Conservation (phyloP, 306 rosid genomes). For the Glycyrrhiza uralensis region DNA sequence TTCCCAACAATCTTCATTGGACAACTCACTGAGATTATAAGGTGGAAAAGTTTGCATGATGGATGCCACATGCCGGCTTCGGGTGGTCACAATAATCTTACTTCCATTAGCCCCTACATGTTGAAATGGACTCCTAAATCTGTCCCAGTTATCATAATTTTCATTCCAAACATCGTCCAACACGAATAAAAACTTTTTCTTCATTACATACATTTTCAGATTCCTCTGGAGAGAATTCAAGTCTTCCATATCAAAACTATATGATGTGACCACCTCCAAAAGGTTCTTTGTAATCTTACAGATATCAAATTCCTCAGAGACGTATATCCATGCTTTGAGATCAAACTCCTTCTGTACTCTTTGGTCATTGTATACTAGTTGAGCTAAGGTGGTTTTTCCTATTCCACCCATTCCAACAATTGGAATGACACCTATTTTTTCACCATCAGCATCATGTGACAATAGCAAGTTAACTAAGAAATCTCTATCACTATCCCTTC, state of each 20-base stretch:
- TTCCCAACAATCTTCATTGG: conserved; percentile 31
- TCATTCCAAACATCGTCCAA: conserved; percentile 61
- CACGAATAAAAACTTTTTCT: conserved; percentile 38
- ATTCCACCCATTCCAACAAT: conserved; percentile 52
- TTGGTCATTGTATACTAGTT: conserved; percentile 42
- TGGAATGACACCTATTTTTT: conserved; percentile 28
- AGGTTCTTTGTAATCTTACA: conserved; percentile 32
- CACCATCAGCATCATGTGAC: background rate
- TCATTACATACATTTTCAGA: conserved; percentile 1
- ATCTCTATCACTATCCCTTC: conserved; percentile 41
- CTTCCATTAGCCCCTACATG: conserved; percentile 36
- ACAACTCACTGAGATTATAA: conserved; percentile 28
- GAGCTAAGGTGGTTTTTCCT: conserved; percentile 46
- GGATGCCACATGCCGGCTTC: conserved; percentile 32
- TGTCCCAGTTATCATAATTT: conserved; percentile 32
- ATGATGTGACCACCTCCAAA: conserved; percentile 28
- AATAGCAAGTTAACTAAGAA: conserved; percentile 21
- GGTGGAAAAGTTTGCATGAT: conserved; percentile 35
- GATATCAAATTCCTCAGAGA: conserved; percentile 44
- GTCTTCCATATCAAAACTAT: conserved; percentile 7
- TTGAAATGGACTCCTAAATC: conserved; percentile 30
- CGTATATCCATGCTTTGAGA: conserved; percentile 44
- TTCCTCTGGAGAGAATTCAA: conserved; percentile 34
- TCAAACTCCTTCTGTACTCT: conserved; percentile 35
- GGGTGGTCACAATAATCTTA: conserved; percentile 39